Base-by-base conservation (phyloP, 129 eudicot genomes). In the Chrysanthemum makinoi region DNA sequence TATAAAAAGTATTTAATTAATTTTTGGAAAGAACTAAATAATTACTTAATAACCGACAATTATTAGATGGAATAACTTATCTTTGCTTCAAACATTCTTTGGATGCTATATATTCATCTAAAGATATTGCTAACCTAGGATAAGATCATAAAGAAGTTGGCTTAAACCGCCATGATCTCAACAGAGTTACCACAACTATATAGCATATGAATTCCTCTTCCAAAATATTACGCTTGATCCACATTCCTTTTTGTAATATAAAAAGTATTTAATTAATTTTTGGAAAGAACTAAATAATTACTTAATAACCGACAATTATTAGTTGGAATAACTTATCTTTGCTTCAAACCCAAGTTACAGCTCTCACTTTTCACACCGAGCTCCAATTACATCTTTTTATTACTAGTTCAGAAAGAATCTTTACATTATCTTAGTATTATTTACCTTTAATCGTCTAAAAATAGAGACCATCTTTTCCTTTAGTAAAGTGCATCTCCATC, bases 311-410 rank as follows among this genome's bases (percentile, higher is more conserved):
- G 78, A 48, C 56, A 54, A 54, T 15, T 65, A 15, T 12, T 61
- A 12, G 3, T 15, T 12, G 18, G 55, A 35, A 33, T 24, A 65
- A 39, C 59, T 67, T 75, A 47, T 68, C 74, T 68, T 75, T 57
- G 74, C 80, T 67, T 68, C 80, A 75, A 75, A 17, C 68, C 62
- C 80, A 67, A 67, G 80, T 48, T 67, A 57, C 69, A 11, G 22
- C 52, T 48, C 24, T 48, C 58, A 12, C 74, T 75, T 75, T 75
- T 33, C 51, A 10, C 52, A 35, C 11, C 13, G 33, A 43, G 33
- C n/a, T 65, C 47, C 4, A 44, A 44, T 9, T 61, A 15, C n/a
- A 39, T 35, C 7, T 35, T 35, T 35, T 4, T 30, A 64, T 49
- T 3, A 52, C 12, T 4, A 52, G 17, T 4, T 39, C 10, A 16